Percentiles rank a stretch among this genome's conserved stretches.
phyloP scores from a whole-genome alignment of 2,329 filamentous ascomycete species.

The Scytalidium sp. region DNA sequence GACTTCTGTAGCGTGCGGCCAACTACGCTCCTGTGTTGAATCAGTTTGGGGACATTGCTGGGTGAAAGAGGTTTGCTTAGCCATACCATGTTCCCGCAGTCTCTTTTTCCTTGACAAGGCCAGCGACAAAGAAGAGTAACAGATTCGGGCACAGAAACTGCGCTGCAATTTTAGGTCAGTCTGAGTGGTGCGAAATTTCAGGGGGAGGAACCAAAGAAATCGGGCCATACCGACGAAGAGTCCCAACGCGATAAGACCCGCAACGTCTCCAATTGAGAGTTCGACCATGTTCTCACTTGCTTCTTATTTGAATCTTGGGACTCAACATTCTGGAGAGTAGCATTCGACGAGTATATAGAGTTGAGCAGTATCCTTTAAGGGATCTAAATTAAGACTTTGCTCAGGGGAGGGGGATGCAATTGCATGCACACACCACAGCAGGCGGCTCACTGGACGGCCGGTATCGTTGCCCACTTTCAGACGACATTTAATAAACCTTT shows the following conservation, averaged over 20 bases:
- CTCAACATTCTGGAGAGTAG: not conserved
- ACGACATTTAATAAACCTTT: not conserved
- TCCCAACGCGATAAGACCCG: constrained; percentile 36
- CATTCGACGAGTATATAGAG: not conserved
- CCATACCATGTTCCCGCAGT: constrained; percentile 35
- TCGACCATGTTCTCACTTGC: constrained; percentile 8
- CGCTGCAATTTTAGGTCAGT: constrained; percentile 24
- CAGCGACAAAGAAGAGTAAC: constrained; percentile 33
- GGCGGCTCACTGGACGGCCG: not conserved
- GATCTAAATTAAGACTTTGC: not conserved
- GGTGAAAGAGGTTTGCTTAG: constrained; percentile 14
- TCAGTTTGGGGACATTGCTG: not conserved
- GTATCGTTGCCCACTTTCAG: not conserved
- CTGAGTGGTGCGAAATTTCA: not conserved
- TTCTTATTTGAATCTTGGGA: not conserved
- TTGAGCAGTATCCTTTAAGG: not conserved
- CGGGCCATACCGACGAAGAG: constrained; percentile 28
- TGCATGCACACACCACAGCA: not conserved
- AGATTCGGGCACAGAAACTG: constrained; percentile 33
- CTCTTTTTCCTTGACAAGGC: constrained; percentile 32
- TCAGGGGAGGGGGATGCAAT: not conserved
- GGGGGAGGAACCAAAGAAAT: not conserved
- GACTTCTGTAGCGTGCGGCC: constrained; percentile 34
- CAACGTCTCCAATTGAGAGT: constrained; percentile 34
- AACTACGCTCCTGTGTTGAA: constrained; percentile 29